These are phyloP conservation scores for Hordeum marinum DNA, from an alignment of 176 grass and related monocot species.

Conservation along the genomic window DNA sequence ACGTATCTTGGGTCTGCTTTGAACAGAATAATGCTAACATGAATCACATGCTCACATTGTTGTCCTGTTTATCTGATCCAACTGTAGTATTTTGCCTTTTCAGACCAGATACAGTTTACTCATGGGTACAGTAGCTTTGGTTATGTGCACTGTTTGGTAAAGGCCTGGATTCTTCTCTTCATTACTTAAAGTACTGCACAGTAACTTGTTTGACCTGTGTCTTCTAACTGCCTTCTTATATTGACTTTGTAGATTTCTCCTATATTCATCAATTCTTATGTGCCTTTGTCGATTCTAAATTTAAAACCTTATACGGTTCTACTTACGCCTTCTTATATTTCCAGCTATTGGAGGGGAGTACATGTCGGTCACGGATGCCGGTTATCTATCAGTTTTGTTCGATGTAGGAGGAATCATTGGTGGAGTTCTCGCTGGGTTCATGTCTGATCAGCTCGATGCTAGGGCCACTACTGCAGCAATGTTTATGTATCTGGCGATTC, in stretches of 20 bases:
- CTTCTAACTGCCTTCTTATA: not conserved
- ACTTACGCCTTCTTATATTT: not conserved
- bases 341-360: constrained; percentile 50
- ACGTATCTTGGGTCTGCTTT: not conserved
- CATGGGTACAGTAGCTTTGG: not conserved
- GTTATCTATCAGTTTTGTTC: constrained; percentile 60
- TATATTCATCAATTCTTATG: not conserved
- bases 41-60: not conserved
- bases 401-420: constrained; percentile 67
- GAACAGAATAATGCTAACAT: not conserved
- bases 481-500: constrained; percentile 61
- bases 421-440: constrained; percentile 59
- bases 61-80: not conserved
- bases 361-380: constrained; percentile 54
- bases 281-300: not conserved
- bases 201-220: not conserved
- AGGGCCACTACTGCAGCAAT: constrained; percentile 55
- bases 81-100: not conserved
- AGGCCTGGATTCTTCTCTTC: not conserved
- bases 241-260: not conserved
- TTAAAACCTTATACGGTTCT: not conserved
- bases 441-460: constrained; percentile 67
- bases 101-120: not conserved
- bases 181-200: not conserved
- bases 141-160: not conserved